Evolutionary conservation across 495 filamentous ascomycete species (phyloP).

Genomic region (Rhypophila decipiens): DNA sequence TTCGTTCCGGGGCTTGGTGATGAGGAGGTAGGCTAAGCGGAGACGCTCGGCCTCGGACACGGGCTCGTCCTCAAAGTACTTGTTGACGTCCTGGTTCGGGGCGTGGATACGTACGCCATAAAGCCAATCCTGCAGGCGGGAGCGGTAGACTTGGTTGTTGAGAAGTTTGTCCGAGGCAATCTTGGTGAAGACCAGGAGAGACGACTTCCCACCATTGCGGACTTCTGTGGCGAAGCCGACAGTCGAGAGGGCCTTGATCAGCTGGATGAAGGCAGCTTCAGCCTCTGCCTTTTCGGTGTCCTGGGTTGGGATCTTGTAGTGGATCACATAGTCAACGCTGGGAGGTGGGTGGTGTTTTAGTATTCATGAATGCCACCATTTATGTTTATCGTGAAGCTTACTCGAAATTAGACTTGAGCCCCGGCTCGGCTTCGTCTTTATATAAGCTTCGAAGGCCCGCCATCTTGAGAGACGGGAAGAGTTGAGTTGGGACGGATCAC

Average conservation of each 20-base stretch:
- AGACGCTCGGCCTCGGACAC: conserved; percentile 84
- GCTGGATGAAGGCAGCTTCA: conserved; percentile 62
- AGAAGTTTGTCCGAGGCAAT: conserved; percentile 62
- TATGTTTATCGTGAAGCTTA: conserved; percentile 7
- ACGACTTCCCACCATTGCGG: conserved; percentile 69
- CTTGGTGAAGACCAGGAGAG: conserved; percentile 77
- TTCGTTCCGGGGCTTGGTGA: conserved; percentile 71
- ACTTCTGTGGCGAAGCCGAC: conserved; percentile 83
- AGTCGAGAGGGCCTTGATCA: conserved; percentile 62
- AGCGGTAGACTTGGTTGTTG: conserved; percentile 56
- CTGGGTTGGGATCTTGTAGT: conserved; percentile 55
- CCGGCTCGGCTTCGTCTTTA: conserved; percentile 22
- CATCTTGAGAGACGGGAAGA: conserved; percentile 19
- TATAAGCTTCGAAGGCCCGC: conserved; percentile 24
- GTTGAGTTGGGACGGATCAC: not conserved
- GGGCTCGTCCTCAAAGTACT: conserved; percentile 57
- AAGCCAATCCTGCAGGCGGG: conserved; percentile 91
- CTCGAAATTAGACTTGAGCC: conserved; percentile 29
- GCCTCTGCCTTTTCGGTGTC: conserved; percentile 62
- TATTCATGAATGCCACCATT: conserved; percentile 3
- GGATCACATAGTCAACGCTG: conserved; percentile 89
- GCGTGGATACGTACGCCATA: conserved; percentile 76
- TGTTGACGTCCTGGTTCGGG: conserved; percentile 66
- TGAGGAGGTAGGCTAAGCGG: conserved; percentile 77
- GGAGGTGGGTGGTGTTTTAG: conserved; percentile 9